Evolutionary conservation across 1,284 basidiomycete species (phyloP).

Genomic region (Puccinia hordei): DNA sequence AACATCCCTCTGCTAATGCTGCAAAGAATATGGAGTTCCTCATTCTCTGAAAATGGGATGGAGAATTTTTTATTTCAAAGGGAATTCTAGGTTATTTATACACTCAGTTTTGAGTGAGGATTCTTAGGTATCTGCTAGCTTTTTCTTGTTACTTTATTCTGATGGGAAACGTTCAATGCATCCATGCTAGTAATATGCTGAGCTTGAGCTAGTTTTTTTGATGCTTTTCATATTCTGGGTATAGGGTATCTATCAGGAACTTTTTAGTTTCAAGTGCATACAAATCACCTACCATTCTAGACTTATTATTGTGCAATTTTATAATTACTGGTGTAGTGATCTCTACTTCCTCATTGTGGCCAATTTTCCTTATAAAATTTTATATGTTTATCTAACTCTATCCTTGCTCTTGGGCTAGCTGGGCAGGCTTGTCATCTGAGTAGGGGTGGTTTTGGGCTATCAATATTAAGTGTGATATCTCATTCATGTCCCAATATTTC

Average conservation of each 20-base stretch:
- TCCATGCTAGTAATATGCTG: neutral
- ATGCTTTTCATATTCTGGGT: neutral
- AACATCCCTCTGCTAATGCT: too few relatives aligned
- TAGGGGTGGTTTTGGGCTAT: neutral
- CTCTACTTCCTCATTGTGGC: too few relatives aligned
- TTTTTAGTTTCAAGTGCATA: too few relatives aligned
- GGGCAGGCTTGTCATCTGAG: conserved; percentile 20
- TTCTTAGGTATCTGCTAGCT: conserved; percentile 17
- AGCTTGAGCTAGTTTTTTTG: neutral
- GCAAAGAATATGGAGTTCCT: too few relatives aligned
- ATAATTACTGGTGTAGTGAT: too few relatives aligned
- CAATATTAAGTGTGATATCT: conserved; percentile 9
- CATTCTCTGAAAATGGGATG: too few relatives aligned
- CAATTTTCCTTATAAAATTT: too few relatives aligned
- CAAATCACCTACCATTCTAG: too few relatives aligned
- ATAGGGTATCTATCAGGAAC: conserved; percentile 32
- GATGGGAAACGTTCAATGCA: too few relatives aligned
- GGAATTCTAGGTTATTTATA: conserved; percentile 23
- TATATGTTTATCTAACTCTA: conserved; percentile 16
- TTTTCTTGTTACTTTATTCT: neutral
- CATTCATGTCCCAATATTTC: conserved; percentile 22
- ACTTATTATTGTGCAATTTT: too few relatives aligned
- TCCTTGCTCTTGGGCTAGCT: conserved; percentile 23
- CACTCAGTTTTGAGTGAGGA: neutral
- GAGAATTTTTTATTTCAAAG: too few relatives aligned